Base-by-base conservation (phyloP, 139 green algal species). In the Coelastrella sp. region DNA sequence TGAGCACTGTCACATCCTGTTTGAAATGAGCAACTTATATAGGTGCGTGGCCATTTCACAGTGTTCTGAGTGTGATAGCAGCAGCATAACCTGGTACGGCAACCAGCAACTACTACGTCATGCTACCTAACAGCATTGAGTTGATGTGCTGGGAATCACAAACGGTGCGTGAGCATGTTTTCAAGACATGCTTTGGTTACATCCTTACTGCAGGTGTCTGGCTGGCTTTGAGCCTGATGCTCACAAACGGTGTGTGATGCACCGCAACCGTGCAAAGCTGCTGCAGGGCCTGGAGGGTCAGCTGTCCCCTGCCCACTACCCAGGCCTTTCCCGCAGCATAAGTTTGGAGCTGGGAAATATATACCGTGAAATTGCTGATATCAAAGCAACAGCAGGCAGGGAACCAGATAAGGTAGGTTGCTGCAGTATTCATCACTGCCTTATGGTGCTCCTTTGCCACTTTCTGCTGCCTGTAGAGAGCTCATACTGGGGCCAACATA, bases 21-120 rank as follows among this genome's bases (percentile, higher is more conserved):
- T 93, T 87, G 90, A 93, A 51, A 81, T 90, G 35, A 89, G 85
- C 85, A 92, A 92, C 74, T 32, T 92, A 60, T 91, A 90, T 83
- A 87, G 87, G 87, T 91, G 35, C 43, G 51, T 17, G 23, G 51
- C 38, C 45, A 15, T 83, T 17, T 35, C 19, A 35, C 7, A 59
- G 53, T 17, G 6, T 53, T 43, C 41, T 21, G 45, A 21, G 45
- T 57, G 45, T 57, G 45, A 57, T 57, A 13, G 45, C 45, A 57
- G 11, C 45, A 57, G 11, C 45, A 57, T 13, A 57, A n/a, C n/a
- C n/a, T n/a, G n/a, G n/a, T n/a, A n/a, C n/a, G n/a, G n/a, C n/a
- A n/a, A n/a, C n/a, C 45, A 57, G 45, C 15, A 57, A 57, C 45
- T 23, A 13, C 45, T 9, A 57, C 45, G 45, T 57, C 45, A 13